phyloP scores from a whole-genome alignment of 1,284 basidiomycete species.

The Puccinia polysora region DNA sequence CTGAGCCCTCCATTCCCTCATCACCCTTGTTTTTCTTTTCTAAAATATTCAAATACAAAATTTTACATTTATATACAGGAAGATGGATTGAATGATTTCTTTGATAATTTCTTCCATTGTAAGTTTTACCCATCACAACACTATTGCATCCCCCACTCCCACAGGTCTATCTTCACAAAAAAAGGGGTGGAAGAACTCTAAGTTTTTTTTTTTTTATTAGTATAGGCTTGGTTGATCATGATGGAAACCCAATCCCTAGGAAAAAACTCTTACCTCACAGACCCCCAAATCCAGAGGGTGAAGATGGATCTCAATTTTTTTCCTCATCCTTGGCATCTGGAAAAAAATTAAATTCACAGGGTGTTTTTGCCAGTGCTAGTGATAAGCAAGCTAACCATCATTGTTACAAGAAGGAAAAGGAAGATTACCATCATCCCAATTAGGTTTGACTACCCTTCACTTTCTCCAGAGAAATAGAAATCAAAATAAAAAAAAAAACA shows the following conservation, averaged over 20 bases:
- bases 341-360: conserved; percentile 4
- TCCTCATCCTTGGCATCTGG: neutral
- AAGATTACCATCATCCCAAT: no score
- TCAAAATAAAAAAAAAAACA: no score
- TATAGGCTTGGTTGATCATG: conserved; percentile 40
- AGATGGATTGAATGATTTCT: conserved; percentile 43
- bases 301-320: conserved; percentile 6
- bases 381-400: neutral
- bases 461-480: no score
- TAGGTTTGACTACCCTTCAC: no score
- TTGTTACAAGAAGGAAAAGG: no score
- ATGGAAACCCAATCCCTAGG: conserved; percentile 42
- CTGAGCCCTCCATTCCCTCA: neutral
- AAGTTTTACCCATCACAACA: neutral
- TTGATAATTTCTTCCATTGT: conserved; percentile 43
- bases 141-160: no score
- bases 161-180: no score
- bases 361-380: neutral
- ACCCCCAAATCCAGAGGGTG: conserved; percentile 27
- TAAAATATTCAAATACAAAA: conserved; percentile 13
- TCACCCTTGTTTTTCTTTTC: neutral
- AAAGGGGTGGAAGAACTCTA: neutral
- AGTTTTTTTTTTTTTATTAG: neutral
- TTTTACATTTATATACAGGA: conserved; percentile 44
- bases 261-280: conserved; percentile 34